These are phyloP conservation scores for Cystobasidiaceae sp. DNA, from an alignment of 1,284 basidiomycete genomes.

Conservation along the genomic window DNA sequence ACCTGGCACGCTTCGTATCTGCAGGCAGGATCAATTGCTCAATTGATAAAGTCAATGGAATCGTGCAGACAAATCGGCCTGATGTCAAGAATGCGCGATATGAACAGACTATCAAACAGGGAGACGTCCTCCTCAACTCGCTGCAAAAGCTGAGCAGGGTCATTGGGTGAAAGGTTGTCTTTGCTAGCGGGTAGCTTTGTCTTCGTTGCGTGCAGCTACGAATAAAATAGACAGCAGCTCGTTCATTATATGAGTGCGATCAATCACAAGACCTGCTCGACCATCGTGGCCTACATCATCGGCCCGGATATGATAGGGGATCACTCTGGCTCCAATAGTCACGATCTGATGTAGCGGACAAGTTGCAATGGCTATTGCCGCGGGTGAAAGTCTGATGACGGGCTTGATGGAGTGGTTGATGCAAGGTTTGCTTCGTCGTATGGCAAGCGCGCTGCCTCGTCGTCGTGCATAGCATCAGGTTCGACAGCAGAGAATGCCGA, in stretches of 20 bases:
- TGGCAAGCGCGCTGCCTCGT: no score
- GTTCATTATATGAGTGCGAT: no score
- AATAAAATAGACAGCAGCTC: not conserved
- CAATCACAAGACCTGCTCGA: no score
- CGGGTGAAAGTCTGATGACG: not conserved
- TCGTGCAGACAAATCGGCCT: conserved; percentile 90
- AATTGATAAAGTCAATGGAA: conserved; percentile 89
- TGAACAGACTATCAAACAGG: conserved; percentile 79
- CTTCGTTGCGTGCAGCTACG: not conserved
- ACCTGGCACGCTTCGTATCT: conserved; percentile 89
- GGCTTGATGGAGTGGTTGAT: no score
- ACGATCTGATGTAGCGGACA: no score
- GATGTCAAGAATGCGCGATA: conserved; percentile 80
- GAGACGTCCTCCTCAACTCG: conserved; percentile 73
- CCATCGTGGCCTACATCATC: no score
- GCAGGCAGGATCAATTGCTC: conserved; percentile 80
- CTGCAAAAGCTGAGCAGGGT: conserved; percentile 45
- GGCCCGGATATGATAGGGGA: no score
- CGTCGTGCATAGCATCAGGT: not conserved
- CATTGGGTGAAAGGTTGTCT: conserved; percentile 36
- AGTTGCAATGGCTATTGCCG: not conserved
- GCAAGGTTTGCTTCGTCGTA: no score
- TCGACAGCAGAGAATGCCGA: not conserved
- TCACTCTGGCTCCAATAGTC: no score
- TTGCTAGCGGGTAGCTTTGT: no score